A percentile compares a stretch with the other conserved stretches of the same genome.
These are phyloP conservation scores for Ganoderma lingzhi DNA, from an alignment of 1,284 basidiomycete species.

Conservation along the genomic window DNA sequence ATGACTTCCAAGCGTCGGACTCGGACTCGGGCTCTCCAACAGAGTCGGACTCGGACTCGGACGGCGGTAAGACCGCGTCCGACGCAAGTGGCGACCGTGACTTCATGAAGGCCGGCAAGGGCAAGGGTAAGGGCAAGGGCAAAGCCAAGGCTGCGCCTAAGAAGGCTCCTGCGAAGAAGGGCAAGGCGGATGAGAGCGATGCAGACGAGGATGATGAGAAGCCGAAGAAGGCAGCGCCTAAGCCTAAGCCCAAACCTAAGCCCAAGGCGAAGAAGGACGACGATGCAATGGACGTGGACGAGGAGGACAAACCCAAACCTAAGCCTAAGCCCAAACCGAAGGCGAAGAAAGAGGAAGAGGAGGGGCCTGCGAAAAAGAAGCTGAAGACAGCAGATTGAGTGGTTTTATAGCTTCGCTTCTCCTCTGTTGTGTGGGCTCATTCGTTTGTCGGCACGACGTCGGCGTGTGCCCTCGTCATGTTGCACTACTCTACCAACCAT, in stretches of 20 bases:
- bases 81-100: constrained; percentile 81
- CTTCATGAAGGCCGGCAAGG: constrained; percentile 57
- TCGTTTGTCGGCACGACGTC: neutral
- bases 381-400: constrained; percentile 52
- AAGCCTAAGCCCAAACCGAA: constrained; percentile 58
- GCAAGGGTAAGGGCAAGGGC: constrained; percentile 44
- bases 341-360: constrained; percentile 54
- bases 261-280: constrained; percentile 42
- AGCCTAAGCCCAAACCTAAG: constrained; percentile 55
- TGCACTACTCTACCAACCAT: constrained; percentile 2
- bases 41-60: constrained; percentile 74
- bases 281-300: constrained; percentile 52
- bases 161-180: constrained; percentile 48
- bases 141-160: constrained; percentile 49
- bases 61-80: constrained; percentile 81
- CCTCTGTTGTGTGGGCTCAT: neutral
- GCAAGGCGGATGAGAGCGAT: constrained; percentile 44
- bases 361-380: constrained; percentile 78
- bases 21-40: constrained; percentile 88
- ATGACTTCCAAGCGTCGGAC: constrained; percentile 89
- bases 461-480: neutral
- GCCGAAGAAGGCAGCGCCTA: constrained; percentile 44
- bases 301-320: constrained; percentile 49
- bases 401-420: neutral
- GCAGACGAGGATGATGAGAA: constrained; percentile 48